Base-by-base conservation (phyloP, 805 yeast genomes). In the Yarrowia phangngaensis region DNA sequence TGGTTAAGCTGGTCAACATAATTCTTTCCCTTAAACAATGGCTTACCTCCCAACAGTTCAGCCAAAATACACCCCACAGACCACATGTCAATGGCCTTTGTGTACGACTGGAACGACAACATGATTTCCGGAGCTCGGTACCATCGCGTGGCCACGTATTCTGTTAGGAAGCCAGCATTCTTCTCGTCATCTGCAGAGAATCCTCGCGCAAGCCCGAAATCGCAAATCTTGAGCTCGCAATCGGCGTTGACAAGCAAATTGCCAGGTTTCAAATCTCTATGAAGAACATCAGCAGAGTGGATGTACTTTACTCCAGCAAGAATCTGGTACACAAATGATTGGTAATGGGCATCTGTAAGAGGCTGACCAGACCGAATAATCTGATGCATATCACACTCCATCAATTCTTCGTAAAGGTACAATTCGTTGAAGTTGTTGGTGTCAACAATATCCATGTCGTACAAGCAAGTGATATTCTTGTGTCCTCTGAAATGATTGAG, bases 331-430 rank as follows among this genome's bases (percentile, higher is more conserved):
- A 86, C 75, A 60, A 92, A 92, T 54, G 86, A 80, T 68, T 92
- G 98, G 65, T 85, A 89, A 65, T 92, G 98, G 23, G 89, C 86
- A 63, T 92, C 97, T 1, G 96, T 86, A 56, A 92, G 71, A 0
- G 95, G 84, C 65, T 92, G 97, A 15, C 89, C 90, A 8, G 95
- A 84, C 57, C 95, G 76, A 54, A 92, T 90, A 60, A 92, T 92
- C 65, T 90, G 97, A 66, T 90, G 96, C 87, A 92, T 82, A 65
- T 92, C 98, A 67, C 97, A 90, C 65, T 90, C 97, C 97, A 92
- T 92, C 58, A 90, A 71, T 66, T 90, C 98, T 65, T 92, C 98
- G 61, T 92, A 92, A 6, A 92, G 71, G 57, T 92, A 92, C 9
- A 92, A 74, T 60, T 94, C 98, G 65, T 89, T 88, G 70, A 90